Conservation (phyloP, 148 eudicot species). For the Nepenthes mirabilis region DNA sequence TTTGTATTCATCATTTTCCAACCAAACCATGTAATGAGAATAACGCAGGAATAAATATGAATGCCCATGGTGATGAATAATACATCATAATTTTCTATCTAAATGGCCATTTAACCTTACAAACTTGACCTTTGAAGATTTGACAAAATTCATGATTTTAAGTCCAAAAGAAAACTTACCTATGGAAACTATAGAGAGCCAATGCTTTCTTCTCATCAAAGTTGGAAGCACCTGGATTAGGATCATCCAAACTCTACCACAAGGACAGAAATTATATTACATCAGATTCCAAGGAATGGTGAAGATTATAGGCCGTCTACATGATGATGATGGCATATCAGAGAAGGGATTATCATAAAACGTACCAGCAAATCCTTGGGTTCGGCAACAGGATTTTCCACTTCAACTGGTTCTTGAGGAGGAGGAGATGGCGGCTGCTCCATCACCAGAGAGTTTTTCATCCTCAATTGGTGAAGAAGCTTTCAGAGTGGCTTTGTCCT, state of each 20-base stretch:
- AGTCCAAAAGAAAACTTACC: constrained; percentile 33
- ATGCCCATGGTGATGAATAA: too few relatives aligned
- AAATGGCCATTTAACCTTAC: not conserved
- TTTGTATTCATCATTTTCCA: too few relatives aligned
- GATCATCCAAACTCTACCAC: constrained; percentile 54
- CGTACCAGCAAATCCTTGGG: constrained; percentile 86
- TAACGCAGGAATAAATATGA: too few relatives aligned
- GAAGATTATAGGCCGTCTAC: not conserved
- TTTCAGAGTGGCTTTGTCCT: constrained; percentile 30
- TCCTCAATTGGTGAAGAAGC: constrained; percentile 54
- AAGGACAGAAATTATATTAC: constrained; percentile 5
- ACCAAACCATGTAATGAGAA: too few relatives aligned
- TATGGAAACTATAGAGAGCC: constrained; percentile 84
- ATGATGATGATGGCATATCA: not conserved
- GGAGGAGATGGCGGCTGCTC: constrained; percentile 49
- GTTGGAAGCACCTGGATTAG: constrained; percentile 55
- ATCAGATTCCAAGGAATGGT: not conserved
- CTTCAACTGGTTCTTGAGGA: constrained; percentile 55
- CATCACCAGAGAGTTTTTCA: constrained; percentile 37
- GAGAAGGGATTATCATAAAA: not conserved
- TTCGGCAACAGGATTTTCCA: constrained; percentile 50
- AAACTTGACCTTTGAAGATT: not conserved
- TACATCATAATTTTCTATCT: too few relatives aligned
- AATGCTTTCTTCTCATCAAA: constrained; percentile 72
- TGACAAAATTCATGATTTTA: not conserved